phyloP scores from a whole-genome alignment of 2,329 filamentous ascomycete genomes.

The Cladophialophora immunda region DNA sequence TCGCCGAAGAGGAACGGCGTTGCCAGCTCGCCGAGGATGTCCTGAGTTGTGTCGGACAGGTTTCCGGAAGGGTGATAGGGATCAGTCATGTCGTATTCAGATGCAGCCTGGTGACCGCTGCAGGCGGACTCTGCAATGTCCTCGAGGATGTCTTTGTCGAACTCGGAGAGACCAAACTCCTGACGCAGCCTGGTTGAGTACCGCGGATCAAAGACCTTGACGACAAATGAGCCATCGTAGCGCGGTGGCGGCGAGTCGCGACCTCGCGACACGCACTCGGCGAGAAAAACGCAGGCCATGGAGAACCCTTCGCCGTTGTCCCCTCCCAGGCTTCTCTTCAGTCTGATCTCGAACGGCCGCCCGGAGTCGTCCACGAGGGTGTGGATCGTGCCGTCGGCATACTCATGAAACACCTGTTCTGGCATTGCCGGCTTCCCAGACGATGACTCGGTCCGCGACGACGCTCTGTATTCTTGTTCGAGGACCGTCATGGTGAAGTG shows the following conservation, averaged over 20 bases:
- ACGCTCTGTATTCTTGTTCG: not conserved
- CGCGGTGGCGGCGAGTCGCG: not conserved
- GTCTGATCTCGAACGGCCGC: conserved; percentile 6
- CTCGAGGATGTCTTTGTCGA: not conserved
- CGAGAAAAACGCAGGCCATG: not conserved
- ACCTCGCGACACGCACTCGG: not conserved
- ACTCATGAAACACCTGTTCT: not conserved
- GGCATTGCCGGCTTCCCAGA: not conserved
- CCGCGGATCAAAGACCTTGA: conserved; percentile 2
- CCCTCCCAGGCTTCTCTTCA: not conserved
- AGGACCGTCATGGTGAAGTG: not conserved
- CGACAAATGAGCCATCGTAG: conserved; percentile 4
- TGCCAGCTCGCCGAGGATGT: not conserved
- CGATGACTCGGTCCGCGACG: not conserved
- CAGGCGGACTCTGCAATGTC: not conserved
- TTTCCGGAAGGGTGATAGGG: not conserved
- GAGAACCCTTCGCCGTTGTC: conserved; percentile 7
- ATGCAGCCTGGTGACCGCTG: not conserved
- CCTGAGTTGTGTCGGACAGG: not conserved
- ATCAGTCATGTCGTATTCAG: not conserved
- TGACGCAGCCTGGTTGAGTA: conserved; percentile 3
- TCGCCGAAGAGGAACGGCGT: not conserved
- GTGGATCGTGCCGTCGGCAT: conserved; percentile 2
- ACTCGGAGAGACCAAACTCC: not conserved
- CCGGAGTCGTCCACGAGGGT: not conserved